A percentile compares a stretch with the other conserved stretches of the same genome.
Evolutionary conservation across 1,284 basidiomycete species (phyloP).

Genomic region (Laetiporus sulphureus): DNA sequence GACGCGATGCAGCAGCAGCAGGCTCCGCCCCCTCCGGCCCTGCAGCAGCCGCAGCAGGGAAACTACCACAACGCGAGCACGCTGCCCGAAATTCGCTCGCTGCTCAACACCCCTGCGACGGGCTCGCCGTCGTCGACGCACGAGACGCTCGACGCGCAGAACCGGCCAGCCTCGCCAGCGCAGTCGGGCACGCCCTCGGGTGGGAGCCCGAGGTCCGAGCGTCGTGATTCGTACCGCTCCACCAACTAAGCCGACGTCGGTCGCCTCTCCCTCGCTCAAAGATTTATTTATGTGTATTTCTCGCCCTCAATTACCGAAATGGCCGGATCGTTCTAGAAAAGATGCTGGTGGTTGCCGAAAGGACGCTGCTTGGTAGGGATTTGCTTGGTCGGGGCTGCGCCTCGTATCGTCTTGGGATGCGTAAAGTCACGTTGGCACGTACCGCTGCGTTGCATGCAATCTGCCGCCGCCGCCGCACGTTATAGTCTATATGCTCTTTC

Average conservation of each 20-base stretch:
- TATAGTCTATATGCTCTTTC: not conserved
- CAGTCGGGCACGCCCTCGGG: constrained; percentile 10
- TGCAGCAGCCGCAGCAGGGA: constrained; percentile 10
- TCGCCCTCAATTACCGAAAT: not conserved
- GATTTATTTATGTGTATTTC: not conserved
- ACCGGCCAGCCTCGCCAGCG: constrained; percentile 12
- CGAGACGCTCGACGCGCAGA: constrained; percentile 5
- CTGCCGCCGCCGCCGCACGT: not conserved
- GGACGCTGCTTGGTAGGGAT: not conserved
- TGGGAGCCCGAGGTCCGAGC: constrained; percentile 17
- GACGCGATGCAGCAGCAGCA: constrained; percentile 6
- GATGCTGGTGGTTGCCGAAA: not conserved
- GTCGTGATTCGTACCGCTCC: constrained; percentile 16
- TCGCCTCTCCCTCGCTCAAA: too few species aligned
- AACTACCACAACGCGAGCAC: constrained; percentile 11
- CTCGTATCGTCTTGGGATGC: not conserved
- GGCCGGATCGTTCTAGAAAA: not conserved
- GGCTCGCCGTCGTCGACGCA: constrained; percentile 10
- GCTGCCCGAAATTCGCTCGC: constrained; percentile 21
- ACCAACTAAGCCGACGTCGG: constrained; percentile 9
- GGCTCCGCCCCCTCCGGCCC: constrained; percentile 12
- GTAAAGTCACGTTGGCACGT: too few species aligned
- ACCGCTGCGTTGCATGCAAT: too few species aligned
- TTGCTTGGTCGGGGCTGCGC: not conserved
- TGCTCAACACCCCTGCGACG: constrained; percentile 20